Percentiles rank a stretch among this genome's conserved stretches.
These are phyloP conservation scores for Arabidopsis thaliana DNA, from an alignment of 345 rosid species.

Conservation along the genomic window DNA sequence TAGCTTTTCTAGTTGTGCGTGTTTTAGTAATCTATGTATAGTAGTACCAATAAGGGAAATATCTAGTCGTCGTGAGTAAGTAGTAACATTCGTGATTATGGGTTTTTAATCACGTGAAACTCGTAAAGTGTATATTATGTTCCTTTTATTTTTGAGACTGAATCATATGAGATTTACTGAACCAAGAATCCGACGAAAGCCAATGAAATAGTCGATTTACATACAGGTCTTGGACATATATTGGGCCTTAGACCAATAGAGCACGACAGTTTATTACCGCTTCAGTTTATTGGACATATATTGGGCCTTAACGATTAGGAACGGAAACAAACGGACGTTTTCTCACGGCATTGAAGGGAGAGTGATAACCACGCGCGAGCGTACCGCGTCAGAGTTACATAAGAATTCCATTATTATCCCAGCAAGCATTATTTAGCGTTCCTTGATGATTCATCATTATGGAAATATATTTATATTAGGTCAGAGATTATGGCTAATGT, in stretches of 20 bases:
- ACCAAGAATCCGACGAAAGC: too few relatives aligned
- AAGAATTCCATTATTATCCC: too few relatives aligned
- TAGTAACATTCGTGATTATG: neutral
- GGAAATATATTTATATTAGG: too few relatives aligned
- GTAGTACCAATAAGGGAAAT: neutral
- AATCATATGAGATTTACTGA: neutral
- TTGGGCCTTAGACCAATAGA: neutral
- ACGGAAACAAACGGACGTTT: too few relatives aligned
- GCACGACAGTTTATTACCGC: too few relatives aligned
- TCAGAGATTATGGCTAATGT: too few relatives aligned
- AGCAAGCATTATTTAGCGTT: too few relatives aligned
- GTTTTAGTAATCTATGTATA: slow-evolving; percentile 5
- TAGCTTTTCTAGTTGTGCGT: neutral
- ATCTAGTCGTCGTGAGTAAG: neutral
- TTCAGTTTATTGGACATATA: neutral
- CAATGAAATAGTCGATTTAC: neutral
- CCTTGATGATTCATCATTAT: too few relatives aligned
- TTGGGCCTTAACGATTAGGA: neutral
- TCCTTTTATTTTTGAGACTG: neutral
- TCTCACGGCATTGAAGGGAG: too few relatives aligned
- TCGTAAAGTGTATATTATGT: neutral
- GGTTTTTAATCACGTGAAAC: slow-evolving; percentile 2
- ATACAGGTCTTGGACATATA: neutral
- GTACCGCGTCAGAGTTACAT: too few relatives aligned
- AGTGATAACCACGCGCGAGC: too few relatives aligned